Evolutionary conservation across 2,329 filamentous ascomycete species (phyloP), one percentile per base, ranked within the genome.

Genomic region (Passalora sequoiae): DNA sequence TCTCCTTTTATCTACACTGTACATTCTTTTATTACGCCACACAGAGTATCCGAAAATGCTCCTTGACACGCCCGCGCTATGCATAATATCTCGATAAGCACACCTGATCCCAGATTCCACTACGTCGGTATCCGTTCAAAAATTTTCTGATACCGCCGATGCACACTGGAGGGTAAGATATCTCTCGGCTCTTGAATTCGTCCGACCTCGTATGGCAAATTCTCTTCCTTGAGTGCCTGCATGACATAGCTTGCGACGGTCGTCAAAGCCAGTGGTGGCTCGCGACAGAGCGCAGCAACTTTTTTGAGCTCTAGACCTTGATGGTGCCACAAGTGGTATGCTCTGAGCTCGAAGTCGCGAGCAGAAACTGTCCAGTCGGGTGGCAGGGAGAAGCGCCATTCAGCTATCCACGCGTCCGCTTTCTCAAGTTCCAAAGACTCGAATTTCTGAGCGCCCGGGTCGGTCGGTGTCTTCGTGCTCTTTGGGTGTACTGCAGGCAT

Each of bases 311-410:
- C 51, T 13, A 84, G 65, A 9, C 69, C 65, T 6, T 71, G 60
- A 44, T 79, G 72, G 42, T 80, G 68, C 83, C 83, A 87, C 15
- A 87, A 63, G 50, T 74, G 76, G 55, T 85, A 86, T 1, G 79
- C 71, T 10, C 78, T 72, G 33, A 59, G 41, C 40, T 43, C 28
- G 17, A 40, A 20, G 25, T 40, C 21, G n/a, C 44, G 27, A 20
- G 25, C 43, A 16, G 42, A 36, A 8, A 42, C 30, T 5, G 24
- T 44, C 35, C 39, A 40, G 25, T 47, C 43, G 8, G 41, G 13
- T 6, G 47, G 43, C 12, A 39, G 38, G 1, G 36, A 31, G 6
- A 45, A 16, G 8, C 46, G 47, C 38, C 43, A 52, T 10, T 28
- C 25, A 10, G 30, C 17, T 2, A 51, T 24, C 44, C 50, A 46